These are phyloP conservation scores for Thinopyrum elongatum DNA, from an alignment of 176 grass and related monocot genomes.

Conservation along the genomic window DNA sequence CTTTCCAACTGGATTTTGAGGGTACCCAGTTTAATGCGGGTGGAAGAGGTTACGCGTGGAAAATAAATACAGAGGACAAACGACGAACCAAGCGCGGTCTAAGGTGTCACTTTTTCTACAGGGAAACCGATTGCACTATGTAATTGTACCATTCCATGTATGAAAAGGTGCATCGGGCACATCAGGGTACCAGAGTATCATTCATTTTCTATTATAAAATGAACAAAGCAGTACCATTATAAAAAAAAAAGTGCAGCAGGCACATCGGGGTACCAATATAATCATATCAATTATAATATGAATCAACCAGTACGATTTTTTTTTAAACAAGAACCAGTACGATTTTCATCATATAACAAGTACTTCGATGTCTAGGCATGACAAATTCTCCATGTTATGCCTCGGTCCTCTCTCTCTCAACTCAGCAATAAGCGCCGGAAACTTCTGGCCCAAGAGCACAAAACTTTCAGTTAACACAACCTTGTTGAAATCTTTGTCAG, in stretches of 20 bases:
- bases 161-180: background rate
- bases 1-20: too few relatives aligned
- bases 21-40: too few relatives aligned
- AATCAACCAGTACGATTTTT: background rate
- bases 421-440: conserved; percentile 7
- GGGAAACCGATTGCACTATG: too few relatives aligned
- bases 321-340: too few relatives aligned
- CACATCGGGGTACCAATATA: background rate
- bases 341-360: background rate
- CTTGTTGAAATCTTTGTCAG: conserved; percentile 30
- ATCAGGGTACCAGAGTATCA: background rate
- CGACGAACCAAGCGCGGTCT: too few relatives aligned
- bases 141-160: background rate
- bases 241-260: background rate
- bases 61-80: too few relatives aligned
- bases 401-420: background rate
- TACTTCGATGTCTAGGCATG: too few relatives aligned
- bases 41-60: too few relatives aligned
- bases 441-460: background rate
- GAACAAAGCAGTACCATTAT: too few relatives aligned
- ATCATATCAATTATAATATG: background rate
- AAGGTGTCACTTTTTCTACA: background rate
- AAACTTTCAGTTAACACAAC: conserved; percentile 16
- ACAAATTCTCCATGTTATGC: background rate
- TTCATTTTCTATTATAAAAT: too few relatives aligned